Evolutionary conservation across 2,329 filamentous ascomycete species (phyloP).

Genomic region (Claviceps citrina): DNA sequence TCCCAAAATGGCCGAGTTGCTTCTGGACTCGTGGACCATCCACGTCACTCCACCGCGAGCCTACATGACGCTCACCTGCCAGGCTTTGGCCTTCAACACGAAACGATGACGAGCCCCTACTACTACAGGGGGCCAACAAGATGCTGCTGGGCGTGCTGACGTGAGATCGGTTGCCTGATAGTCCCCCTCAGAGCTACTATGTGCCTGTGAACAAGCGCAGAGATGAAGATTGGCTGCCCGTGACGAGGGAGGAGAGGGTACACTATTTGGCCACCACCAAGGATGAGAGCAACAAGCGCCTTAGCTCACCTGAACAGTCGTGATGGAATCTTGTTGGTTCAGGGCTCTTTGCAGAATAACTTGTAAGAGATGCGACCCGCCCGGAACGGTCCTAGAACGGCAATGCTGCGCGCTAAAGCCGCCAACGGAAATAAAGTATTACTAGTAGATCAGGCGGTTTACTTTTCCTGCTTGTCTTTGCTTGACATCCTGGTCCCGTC

Average conservation of each 20-base stretch:
- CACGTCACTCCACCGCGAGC: slow-evolving; percentile 28
- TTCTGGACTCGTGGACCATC: slow-evolving; percentile 27
- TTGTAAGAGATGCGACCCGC: too few species aligned
- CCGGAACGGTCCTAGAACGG: too few species aligned
- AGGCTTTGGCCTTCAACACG: slow-evolving; percentile 32
- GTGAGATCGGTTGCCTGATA: slow-evolving; percentile 35
- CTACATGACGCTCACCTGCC: slow-evolving; percentile 38
- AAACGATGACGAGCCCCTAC: slow-evolving; percentile 16
- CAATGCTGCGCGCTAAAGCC: too few species aligned
- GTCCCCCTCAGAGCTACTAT: slow-evolving; percentile 37
- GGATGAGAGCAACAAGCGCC: slow-evolving; percentile 29
- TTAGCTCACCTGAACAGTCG: too few species aligned
- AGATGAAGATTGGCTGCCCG: slow-evolving; percentile 29
- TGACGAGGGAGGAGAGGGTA: slow-evolving; percentile 25
- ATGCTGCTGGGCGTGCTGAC: slow-evolving; percentile 31
- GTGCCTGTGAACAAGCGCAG: slow-evolving; percentile 29
- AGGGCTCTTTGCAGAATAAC: too few species aligned
- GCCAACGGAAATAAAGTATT: too few species aligned
- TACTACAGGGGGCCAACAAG: slow-evolving; percentile 31
- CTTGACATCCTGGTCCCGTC: too few species aligned
- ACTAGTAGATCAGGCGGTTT: too few species aligned
- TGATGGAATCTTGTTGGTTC: too few species aligned
- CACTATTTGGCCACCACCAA: slow-evolving; percentile 22
- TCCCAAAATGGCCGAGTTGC: slow-evolving; percentile 15
- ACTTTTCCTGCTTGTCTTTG: too few species aligned